Conservation (phyloP, 108 stramenopile genomes). For the Cylindrotheca closterium region DNA sequence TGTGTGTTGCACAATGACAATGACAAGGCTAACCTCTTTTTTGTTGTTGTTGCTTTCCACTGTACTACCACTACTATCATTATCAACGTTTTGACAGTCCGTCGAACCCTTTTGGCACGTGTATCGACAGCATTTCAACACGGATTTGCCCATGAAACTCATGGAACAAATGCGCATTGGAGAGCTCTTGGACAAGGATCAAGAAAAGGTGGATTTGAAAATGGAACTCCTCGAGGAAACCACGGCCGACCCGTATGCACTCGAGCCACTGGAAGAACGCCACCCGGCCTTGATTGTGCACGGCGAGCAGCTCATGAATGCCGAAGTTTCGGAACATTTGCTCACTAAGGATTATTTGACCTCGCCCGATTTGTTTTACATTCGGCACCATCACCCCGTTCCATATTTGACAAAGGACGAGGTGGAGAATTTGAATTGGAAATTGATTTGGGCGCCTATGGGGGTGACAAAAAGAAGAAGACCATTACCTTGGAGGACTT, state of each 20-base stretch:
- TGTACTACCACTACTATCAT: not conserved
- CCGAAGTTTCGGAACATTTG: slow-evolving; percentile 59
- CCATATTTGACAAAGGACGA: slow-evolving; percentile 58
- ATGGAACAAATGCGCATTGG: slow-evolving; percentile 77
- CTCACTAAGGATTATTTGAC: slow-evolving; percentile 62
- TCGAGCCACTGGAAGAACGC: slow-evolving; percentile 42
- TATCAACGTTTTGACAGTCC: not conserved
- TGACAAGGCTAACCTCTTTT: too few species aligned
- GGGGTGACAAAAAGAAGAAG: slow-evolving; percentile 12
- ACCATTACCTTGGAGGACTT: slow-evolving; percentile 62
- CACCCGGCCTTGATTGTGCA: slow-evolving; percentile 52
- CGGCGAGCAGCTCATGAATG: slow-evolving; percentile 79
- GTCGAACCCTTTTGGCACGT: slow-evolving; percentile 58
- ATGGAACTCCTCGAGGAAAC: slow-evolving; percentile 51
- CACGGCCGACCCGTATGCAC: slow-evolving; percentile 60
- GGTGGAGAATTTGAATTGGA: slow-evolving; percentile 49
- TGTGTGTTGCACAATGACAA: too few species aligned
- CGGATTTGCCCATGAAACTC: slow-evolving; percentile 63
- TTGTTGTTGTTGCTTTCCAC: too few species aligned
- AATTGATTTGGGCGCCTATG: slow-evolving; percentile 50
- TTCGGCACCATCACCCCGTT: slow-evolving; percentile 83
- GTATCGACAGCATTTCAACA: slow-evolving; percentile 86
- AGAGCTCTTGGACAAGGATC: slow-evolving; percentile 50
- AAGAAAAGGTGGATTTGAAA: slow-evolving; percentile 65
- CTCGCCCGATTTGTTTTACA: slow-evolving; percentile 66